phyloP scores from a whole-genome alignment of 2,329 filamentous ascomycete genomes.

The Ilyonectria destructans region DNA sequence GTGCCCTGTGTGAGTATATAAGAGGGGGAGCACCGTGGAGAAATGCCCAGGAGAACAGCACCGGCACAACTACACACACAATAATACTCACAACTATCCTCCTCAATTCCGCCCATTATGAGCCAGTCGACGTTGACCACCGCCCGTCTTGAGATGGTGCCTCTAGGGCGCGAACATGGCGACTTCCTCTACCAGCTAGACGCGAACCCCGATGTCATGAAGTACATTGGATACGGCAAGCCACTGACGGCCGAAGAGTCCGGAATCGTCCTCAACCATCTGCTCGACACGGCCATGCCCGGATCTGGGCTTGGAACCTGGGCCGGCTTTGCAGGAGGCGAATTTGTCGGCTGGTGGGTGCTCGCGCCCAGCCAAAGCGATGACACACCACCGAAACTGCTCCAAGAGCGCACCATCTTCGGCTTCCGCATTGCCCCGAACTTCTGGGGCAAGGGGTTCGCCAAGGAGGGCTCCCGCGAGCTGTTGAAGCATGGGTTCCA shows the following conservation, averaged over 20 bases:
- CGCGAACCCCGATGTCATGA: constrained; percentile 42
- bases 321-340: constrained; percentile 41
- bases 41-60: too few species aligned
- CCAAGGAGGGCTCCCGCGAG: constrained; percentile 51
- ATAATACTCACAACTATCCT: neutral
- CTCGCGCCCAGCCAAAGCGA: constrained; percentile 41
- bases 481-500: constrained; percentile 50
- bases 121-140: constrained; percentile 41
- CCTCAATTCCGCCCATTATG: constrained; percentile 28
- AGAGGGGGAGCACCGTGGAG: too few species aligned
- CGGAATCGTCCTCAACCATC: constrained; percentile 42
- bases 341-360: constrained; percentile 53
- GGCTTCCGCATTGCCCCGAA: constrained; percentile 49
- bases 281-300: constrained; percentile 42
- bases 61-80: too few species aligned
- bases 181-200: constrained; percentile 43
- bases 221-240: constrained; percentile 45
- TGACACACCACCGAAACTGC: constrained; percentile 6
- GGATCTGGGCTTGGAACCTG: constrained; percentile 43
- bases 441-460: constrained; percentile 51
- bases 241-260: constrained; percentile 40
- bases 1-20: too few species aligned
- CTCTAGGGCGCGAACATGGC: constrained; percentile 38
- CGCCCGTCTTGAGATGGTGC: constrained; percentile 37
- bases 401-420: constrained; percentile 43